Percentiles rank a stretch among this genome's conserved stretches.
Evolutionary conservation across 2,329 filamentous ascomycete species (phyloP).

Genomic region (Madurella mycetomatis): DNA sequence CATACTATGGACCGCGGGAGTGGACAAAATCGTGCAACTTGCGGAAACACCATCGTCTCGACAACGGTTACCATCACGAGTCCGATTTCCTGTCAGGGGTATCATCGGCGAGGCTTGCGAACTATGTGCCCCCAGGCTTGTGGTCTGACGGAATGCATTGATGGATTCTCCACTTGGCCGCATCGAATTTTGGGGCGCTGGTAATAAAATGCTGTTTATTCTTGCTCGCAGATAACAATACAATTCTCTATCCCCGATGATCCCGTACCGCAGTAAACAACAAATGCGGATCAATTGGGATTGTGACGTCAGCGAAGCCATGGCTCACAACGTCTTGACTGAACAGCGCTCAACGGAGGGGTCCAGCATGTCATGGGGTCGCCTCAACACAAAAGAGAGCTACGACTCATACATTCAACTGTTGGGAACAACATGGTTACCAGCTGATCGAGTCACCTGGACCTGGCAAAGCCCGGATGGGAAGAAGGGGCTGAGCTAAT

Average conservation of each 20-base stretch:
- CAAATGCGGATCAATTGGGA: too few species aligned
- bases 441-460: slow-evolving; percentile 11
- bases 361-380: slow-evolving; percentile 1
- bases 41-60: slow-evolving; percentile 24
- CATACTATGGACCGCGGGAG: slow-evolving; percentile 13
- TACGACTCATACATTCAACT: background rate
- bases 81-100: too few species aligned
- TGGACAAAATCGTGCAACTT: background rate
- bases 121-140: too few species aligned
- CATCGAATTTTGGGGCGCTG: too few species aligned
- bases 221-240: too few species aligned
- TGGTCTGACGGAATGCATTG: too few species aligned
- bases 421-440: background rate
- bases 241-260: too few species aligned
- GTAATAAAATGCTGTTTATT: too few species aligned
- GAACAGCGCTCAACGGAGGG: background rate
- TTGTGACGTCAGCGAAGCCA: background rate
- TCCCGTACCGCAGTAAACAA: too few species aligned
- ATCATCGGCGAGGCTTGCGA: too few species aligned
- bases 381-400: background rate
- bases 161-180: too few species aligned
- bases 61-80: slow-evolving; percentile 21
- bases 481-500: background rate
- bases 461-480: background rate
- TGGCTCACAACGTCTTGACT: background rate